phyloP scores from a whole-genome alignment of 257 asterid species.

The Solanum stenotomum region DNA sequence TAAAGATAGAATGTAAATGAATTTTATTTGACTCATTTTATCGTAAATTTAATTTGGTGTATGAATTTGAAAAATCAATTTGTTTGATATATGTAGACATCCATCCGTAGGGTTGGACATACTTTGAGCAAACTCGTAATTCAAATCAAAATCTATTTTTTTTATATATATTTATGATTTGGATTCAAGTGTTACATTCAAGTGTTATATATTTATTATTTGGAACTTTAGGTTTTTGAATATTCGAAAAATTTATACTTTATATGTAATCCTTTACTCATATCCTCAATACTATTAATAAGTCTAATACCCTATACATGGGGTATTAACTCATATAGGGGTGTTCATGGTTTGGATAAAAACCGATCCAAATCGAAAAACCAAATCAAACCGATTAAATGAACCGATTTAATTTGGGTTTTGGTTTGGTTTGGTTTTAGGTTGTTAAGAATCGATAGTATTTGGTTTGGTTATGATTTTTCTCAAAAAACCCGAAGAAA shows the following conservation, averaged over 20 bases:
- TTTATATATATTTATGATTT: no score
- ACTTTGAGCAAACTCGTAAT: not conserved
- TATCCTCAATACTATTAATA: not conserved
- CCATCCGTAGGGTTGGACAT: not conserved
- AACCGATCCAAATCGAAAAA: no score
- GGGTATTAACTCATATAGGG: not conserved
- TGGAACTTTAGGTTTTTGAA: not conserved
- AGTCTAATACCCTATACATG: not conserved
- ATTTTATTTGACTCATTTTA: not conserved
- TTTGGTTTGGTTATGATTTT: no score
- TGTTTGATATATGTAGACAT: not conserved
- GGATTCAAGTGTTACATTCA: not conserved
- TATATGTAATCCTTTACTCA: not conserved
- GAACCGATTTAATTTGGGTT: no score
- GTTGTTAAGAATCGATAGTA: no score
- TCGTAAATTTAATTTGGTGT: not conserved
- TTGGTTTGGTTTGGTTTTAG: no score
- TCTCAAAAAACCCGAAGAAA: no score
- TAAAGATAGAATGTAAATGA: not conserved
- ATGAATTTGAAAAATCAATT: not conserved
- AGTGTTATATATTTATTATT: no score
- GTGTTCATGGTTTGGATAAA: no score
- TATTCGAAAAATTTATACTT: not conserved
- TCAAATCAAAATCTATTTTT: not conserved
- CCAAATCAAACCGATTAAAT: no score